Conservation (phyloP, 2,329 filamentous ascomycete genomes). For the Cyclaneusma minus region DNA sequence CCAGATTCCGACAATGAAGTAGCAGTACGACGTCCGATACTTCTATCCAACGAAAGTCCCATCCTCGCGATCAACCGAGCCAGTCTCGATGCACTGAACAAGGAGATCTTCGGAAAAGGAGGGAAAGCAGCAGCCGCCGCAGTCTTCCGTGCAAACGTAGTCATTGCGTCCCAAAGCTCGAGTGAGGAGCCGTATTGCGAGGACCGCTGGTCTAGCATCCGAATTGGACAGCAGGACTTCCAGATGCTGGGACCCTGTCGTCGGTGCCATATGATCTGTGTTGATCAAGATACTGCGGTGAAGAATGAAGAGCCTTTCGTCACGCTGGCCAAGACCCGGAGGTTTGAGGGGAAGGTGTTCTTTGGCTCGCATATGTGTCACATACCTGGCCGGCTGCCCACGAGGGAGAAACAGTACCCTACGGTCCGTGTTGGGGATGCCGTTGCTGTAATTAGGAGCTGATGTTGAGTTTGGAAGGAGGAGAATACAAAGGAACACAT, state of each 20-base stretch:
- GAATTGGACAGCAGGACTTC: conserved; percentile 48
- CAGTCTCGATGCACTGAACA: conserved; percentile 67
- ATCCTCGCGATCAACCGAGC: conserved; percentile 72
- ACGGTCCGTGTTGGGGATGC: conserved; percentile 32
- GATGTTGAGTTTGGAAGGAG: too few relatives aligned
- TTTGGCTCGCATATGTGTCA: conserved; percentile 74
- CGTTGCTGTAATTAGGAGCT: too few relatives aligned
- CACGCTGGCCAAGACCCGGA: conserved; percentile 74
- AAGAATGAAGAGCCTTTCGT: conserved; percentile 75
- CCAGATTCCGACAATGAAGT: conserved; percentile 40
- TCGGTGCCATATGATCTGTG: conserved; percentile 90
- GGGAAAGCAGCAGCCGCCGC: conserved; percentile 52
- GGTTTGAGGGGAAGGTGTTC: conserved; percentile 69
- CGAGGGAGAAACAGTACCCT: conserved; percentile 20
- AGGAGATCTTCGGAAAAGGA: conserved; percentile 45
- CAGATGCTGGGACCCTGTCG: conserved; percentile 71
- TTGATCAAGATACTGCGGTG: conserved; percentile 69
- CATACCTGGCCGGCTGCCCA: conserved; percentile 11
- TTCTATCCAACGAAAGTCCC: conserved; percentile 86
- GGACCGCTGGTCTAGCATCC: conserved; percentile 58
- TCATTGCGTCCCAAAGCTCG: conserved; percentile 39
- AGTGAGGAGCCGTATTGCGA: conserved; percentile 54
- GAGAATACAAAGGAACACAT: not conserved
- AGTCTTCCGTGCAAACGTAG: conserved; percentile 80
- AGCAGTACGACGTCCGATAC: conserved; percentile 37